Evolutionary conservation across 495 filamentous ascomycete genomes (phyloP), one percentile per base, ranked within the genome.

Genomic region (Emericellopsis terricola): DNA sequence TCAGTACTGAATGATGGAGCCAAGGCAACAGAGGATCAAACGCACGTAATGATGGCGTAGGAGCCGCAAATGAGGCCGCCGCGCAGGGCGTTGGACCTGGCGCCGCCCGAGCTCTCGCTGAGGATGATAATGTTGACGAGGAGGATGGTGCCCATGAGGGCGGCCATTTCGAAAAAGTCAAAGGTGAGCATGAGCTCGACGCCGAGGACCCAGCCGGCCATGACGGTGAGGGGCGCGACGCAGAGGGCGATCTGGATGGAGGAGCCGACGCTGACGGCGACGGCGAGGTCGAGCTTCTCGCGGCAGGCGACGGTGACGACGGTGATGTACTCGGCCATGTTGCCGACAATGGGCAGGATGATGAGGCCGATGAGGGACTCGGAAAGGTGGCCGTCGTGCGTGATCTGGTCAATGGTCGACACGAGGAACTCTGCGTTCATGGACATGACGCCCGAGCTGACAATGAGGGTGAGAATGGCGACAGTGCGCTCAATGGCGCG

Each of bases 231-330:
- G 0, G 82, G 82, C 1, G 81, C 87, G 23, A 91, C 70, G 54
- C 87, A 86, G 31, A 91, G 62, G 8, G 82, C 79, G 54, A 75
- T 72, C 52, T 87, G 82, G 47, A 91, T 86, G 41, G 69, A 77
- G 34, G 69, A 77, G 14, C 82, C 82, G 6, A 87, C 69, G 2
- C 81, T 80, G 16, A 87, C 78, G 43, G 78, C 82, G 38, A 91
- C 81, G 1, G 82, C 72, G 21, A 87, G 56, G 59, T 87, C 81
- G 81, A 87, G 85, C 55, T 91, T 91, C 56, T 87, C 85, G 59
- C 85, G 86, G 28, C 64, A 60, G 9, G 81, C 81, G 4, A 86
- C 82, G 11, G 68, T 80, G 33, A 91, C 81, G 4, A 81, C 79
- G 0, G 81, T 87, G 14, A 85, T 77, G 57, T 91, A 80, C 56